Percentiles rank a stretch among this genome's conserved stretches.
Conservation (phyloP, 2,329 filamentous ascomycete species). For the Fusarium fracticaudum region DNA sequence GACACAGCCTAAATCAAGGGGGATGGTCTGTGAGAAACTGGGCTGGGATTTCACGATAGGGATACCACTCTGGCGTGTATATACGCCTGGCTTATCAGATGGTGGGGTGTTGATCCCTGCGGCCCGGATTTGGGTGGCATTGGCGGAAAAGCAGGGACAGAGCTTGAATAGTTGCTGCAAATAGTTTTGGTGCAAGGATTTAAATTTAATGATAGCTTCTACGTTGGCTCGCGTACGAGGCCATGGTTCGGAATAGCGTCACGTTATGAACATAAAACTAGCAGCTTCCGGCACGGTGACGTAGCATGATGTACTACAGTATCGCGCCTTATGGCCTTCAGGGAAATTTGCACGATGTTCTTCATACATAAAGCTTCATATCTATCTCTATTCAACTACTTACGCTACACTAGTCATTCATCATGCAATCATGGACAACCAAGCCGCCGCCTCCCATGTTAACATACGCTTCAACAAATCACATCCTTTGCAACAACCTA, state of each 20-base stretch:
- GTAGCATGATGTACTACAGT: not conserved
- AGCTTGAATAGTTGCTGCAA: fast-evolving
- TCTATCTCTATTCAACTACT: not conserved
- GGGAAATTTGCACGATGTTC: fast-evolving
- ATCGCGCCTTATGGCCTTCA: not conserved
- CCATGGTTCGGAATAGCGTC: not conserved
- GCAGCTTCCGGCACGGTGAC: not conserved
- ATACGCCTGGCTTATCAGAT: slow-evolving; percentile 18
- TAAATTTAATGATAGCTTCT: fast-evolving
- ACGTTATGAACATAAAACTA: fast-evolving
- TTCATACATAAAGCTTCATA: not conserved
- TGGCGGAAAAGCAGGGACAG: not conserved
- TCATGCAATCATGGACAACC: not conserved
- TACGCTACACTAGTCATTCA: not conserved
- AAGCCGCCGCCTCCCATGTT: not conserved
- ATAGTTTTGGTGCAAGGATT: fast-evolving
- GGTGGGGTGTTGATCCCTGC: slow-evolving; percentile 22
- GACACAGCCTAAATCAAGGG: slow-evolving; percentile 1
- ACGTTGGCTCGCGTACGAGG: fast-evolving
- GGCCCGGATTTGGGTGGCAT: not conserved
- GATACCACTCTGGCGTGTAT: slow-evolving; percentile 28
- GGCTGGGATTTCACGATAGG: slow-evolving; percentile 3
- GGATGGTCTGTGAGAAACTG: not conserved
- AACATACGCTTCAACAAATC: not conserved
- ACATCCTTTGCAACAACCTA: not conserved